Percentiles rank a stretch among this genome's conserved stretches.
Evolutionary conservation across 225 moss, liverwort and hornwort genomes (phyloP).

Genomic region (Marchantia polymorpha): DNA sequence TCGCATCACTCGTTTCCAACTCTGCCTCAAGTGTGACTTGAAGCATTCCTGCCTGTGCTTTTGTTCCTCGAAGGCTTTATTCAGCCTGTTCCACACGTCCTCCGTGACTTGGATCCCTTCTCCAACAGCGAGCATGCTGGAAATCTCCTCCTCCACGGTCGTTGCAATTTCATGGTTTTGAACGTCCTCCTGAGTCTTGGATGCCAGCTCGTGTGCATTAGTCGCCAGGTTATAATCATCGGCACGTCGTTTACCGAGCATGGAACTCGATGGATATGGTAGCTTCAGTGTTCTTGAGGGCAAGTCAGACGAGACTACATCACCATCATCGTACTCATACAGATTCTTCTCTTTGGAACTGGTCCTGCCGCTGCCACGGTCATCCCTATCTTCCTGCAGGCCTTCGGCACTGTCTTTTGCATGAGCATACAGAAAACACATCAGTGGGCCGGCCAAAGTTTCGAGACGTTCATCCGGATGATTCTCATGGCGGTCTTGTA

Average conservation of each 20-base stretch:
- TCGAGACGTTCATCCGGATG: background rate
- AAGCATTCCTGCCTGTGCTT: constrained; percentile 4
- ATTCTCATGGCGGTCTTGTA: constrained; percentile 17
- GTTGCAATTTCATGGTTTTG: background rate
- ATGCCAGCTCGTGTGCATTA: background rate
- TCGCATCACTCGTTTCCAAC: background rate
- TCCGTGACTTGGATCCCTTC: background rate
- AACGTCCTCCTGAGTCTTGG: background rate
- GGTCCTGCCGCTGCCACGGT: too few relatives aligned
- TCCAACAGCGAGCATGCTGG: background rate
- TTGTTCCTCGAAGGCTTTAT: background rate
- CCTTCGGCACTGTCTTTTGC: background rate
- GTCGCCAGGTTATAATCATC: background rate
- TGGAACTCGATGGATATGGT: background rate
- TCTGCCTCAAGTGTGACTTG: background rate
- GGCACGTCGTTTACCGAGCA: background rate
- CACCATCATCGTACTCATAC: background rate
- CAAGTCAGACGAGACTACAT: too few relatives aligned
- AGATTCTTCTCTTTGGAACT: background rate
- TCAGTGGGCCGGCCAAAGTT: constrained; percentile 8
- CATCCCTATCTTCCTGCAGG: background rate
- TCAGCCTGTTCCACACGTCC: background rate
- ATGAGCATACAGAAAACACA: constrained; percentile 3
- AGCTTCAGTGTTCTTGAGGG: background rate
- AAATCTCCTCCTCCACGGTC: background rate